phyloP scores from a whole-genome alignment of 2,329 filamentous ascomycete genomes.

The Aspergillus pseudonomiae region DNA sequence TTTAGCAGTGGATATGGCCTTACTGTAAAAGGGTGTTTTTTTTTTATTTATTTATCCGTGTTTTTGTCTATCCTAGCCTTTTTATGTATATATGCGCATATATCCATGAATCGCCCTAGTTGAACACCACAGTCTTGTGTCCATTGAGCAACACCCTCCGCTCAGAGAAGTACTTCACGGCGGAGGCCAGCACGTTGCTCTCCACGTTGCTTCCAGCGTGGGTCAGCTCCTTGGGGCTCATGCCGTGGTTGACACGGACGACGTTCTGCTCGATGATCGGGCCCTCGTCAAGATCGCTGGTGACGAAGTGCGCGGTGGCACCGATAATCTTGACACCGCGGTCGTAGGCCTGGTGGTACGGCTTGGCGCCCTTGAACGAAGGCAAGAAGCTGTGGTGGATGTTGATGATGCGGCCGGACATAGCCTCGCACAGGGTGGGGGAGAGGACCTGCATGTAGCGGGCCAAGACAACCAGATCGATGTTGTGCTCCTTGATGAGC shows the following conservation, averaged over 20 bases:
- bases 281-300: conserved; percentile 80
- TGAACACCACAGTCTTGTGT: conserved; percentile 78
- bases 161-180: conserved; percentile 84
- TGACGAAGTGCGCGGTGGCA: conserved; percentile 84
- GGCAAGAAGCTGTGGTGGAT: conserved; percentile 89
- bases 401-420: conserved; percentile 88
- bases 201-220: conserved; percentile 83
- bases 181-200: conserved; percentile 77
- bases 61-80: not conserved
- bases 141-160: conserved; percentile 76
- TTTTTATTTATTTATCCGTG: not conserved
- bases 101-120: conserved; percentile 33
- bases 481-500: conserved; percentile 67
- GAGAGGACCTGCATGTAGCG: conserved; percentile 88
- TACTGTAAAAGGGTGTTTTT: not conserved
- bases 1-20: not conserved
- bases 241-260: conserved; percentile 72
- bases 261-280: conserved; percentile 88
- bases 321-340: conserved; percentile 87
- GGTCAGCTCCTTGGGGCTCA: conserved; percentile 75
- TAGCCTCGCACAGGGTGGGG: conserved; percentile 71
- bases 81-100: not conserved
- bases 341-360: conserved; percentile 86
- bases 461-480: conserved; percentile 79
- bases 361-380: conserved; percentile 84